Conservation (phyloP, 2,329 filamentous ascomycete species). For the Epichloe scottii region DNA sequence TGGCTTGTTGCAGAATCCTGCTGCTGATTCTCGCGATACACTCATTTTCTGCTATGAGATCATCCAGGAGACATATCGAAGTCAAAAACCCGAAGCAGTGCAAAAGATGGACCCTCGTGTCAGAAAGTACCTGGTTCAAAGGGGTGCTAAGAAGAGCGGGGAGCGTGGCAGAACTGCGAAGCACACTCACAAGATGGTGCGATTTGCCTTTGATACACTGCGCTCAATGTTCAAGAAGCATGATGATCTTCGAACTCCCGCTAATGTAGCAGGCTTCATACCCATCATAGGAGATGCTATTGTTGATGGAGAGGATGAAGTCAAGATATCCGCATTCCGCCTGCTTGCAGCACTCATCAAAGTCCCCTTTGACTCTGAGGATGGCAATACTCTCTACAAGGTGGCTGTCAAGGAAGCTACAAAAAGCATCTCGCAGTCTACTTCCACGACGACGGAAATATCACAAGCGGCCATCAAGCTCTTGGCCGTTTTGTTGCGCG, state of each 20-base stretch:
- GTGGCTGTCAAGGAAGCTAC: constrained; percentile 79
- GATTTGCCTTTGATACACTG: constrained; percentile 79
- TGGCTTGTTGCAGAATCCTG: constrained; percentile 71
- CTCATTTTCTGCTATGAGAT: constrained; percentile 94
- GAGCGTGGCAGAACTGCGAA: constrained; percentile 62
- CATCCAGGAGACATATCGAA: constrained; percentile 72
- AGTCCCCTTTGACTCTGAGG: constrained; percentile 64
- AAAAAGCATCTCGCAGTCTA: constrained; percentile 63
- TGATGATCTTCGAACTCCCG: constrained; percentile 63
- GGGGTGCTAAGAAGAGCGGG: constrained; percentile 61
- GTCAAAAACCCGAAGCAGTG: constrained; percentile 37
- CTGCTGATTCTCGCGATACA: constrained; percentile 65
- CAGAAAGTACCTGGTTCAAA: constrained; percentile 68
- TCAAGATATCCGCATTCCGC: constrained; percentile 77
- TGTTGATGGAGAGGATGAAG: constrained; percentile 75
- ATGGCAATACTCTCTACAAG: constrained; percentile 50
- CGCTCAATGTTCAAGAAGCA: constrained; percentile 79
- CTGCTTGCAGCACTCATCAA: constrained; percentile 77
- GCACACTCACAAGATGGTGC: constrained; percentile 74
- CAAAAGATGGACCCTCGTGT: constrained; percentile 48
- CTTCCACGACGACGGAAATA: constrained; percentile 69
- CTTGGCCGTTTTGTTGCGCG: constrained; percentile 70
- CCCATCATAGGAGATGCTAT: constrained; percentile 82
- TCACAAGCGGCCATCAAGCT: constrained; percentile 84
- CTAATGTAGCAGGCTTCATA: constrained; percentile 74